These are phyloP conservation scores for Ophiognomonia clavigignenti-juglandacearum DNA, from an alignment of 2,329 filamentous ascomycete genomes.

Conservation along the genomic window DNA sequence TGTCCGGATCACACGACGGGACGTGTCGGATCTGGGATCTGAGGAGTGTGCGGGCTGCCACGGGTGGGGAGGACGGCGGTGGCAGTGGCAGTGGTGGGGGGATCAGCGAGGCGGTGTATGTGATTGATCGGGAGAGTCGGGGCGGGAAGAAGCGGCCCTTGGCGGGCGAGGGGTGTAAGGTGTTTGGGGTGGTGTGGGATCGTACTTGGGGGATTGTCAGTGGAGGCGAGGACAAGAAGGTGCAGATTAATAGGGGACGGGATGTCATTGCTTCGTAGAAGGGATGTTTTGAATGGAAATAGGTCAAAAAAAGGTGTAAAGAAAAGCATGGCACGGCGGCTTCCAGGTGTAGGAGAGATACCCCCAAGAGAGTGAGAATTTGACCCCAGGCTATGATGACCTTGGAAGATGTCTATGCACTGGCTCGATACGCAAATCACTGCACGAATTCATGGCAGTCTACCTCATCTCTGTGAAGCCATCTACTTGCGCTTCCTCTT, in stretches of 20 bases:
- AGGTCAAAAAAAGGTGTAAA: too few relatives aligned
- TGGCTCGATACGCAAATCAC: too few relatives aligned
- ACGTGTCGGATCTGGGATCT: constrained; percentile 94
- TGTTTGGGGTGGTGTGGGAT: constrained; percentile 87
- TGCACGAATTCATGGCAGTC: too few relatives aligned
- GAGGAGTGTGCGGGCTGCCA: constrained; percentile 58
- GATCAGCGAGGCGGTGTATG: constrained; percentile 69
- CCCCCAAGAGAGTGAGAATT: constrained; percentile 17
- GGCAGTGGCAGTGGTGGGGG: too few relatives aligned
- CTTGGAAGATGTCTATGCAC: too few relatives aligned
- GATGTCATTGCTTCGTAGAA: constrained; percentile 38
- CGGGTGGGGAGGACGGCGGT: constrained; percentile 55
- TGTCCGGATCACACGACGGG: constrained; percentile 86
- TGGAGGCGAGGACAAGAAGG: constrained; percentile 85
- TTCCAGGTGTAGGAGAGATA: constrained; percentile 16
- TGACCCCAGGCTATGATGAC: not conserved
- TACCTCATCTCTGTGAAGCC: too few relatives aligned
- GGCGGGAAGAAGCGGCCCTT: constrained; percentile 59
- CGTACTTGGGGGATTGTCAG: constrained; percentile 82
- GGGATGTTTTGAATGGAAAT: too few relatives aligned
- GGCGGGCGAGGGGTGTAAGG: constrained; percentile 81
- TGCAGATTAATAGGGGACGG: constrained; percentile 80
- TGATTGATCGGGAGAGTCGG: constrained; percentile 69
- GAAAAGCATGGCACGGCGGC: not conserved
- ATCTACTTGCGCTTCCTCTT: too few relatives aligned